Conservation (phyloP, 2,329 filamentous ascomycete species). For the Ophiostoma sp. region DNA sequence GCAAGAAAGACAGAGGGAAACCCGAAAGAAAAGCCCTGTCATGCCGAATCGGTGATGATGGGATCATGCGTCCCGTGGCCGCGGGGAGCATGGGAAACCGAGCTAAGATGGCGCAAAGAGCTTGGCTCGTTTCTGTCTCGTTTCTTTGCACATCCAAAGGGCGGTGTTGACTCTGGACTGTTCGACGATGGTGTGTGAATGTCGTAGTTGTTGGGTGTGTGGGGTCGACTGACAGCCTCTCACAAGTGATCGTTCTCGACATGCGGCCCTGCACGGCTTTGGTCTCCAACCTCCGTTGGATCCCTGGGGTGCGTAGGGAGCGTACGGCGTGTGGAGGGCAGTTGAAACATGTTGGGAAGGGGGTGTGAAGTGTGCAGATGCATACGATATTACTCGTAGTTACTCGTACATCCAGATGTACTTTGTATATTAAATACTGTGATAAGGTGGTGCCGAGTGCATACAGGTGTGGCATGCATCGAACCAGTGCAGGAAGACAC, state of each 20-base stretch:
- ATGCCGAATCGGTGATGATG: too few species aligned
- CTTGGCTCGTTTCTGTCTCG: not conserved
- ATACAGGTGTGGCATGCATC: constrained; percentile 5
- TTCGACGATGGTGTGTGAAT: too few species aligned
- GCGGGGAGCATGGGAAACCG: not conserved
- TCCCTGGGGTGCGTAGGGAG: not conserved
- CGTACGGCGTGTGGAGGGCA: not conserved
- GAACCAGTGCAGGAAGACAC: not conserved
- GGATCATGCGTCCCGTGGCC: constrained; percentile 11
- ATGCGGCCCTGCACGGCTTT: constrained; percentile 6
- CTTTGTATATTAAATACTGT: not conserved
- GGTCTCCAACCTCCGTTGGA: not conserved
- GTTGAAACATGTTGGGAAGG: constrained; percentile 6
- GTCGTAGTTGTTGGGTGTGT: constrained; percentile 3
- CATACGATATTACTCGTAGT: too few species aligned
- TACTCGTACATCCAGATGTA: too few species aligned
- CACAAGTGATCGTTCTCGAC: constrained; percentile 1
- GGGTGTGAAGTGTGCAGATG: not conserved
- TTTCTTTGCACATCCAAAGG: not conserved
- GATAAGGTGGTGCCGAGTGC: constrained; percentile 1
- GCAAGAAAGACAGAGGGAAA: not conserved
- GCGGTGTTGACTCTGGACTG: not conserved
- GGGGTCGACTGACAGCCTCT: not conserved
- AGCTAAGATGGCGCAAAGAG: constrained; percentile 8
- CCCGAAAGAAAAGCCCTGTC: not conserved